Conservation (phyloP, 2,329 filamentous ascomycete genomes). For the Rutstroemia sp. region DNA sequence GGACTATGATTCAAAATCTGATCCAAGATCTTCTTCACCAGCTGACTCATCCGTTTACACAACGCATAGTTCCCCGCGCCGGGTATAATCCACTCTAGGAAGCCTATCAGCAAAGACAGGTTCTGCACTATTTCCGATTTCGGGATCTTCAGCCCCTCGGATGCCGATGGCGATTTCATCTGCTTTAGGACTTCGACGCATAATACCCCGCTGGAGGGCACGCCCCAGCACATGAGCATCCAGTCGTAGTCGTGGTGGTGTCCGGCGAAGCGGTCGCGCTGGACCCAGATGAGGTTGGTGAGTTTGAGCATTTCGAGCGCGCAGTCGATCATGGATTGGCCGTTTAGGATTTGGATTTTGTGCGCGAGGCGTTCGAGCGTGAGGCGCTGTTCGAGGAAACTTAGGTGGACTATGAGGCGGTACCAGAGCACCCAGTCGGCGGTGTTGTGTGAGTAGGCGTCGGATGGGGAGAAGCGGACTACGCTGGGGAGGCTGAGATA, state of each 20-base stretch:
- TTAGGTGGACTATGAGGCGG: slow-evolving; percentile 39
- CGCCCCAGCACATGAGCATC: slow-evolving; percentile 41
- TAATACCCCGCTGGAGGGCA: slow-evolving; percentile 42
- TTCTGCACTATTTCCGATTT: slow-evolving; percentile 44
- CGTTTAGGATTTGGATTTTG: slow-evolving; percentile 34
- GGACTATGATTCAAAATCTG: slow-evolving; percentile 32
- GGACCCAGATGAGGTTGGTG: slow-evolving; percentile 42
- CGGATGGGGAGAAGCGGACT: slow-evolving; percentile 31
- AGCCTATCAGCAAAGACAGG: slow-evolving; percentile 42
- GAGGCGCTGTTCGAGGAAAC: slow-evolving; percentile 50
- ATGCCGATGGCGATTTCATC: slow-evolving; percentile 28
- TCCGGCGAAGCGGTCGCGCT: slow-evolving; percentile 38
- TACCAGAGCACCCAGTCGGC: slow-evolving; percentile 34
- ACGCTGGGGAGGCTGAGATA: slow-evolving; percentile 31
- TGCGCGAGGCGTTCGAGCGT: slow-evolving; percentile 49
- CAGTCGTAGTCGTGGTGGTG: slow-evolving; percentile 41
- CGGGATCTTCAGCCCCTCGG: slow-evolving; percentile 32
- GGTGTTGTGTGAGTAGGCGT: slow-evolving; percentile 34
- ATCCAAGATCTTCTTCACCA: slow-evolving; percentile 45
- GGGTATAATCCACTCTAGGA: slow-evolving; percentile 43
- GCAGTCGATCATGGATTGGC: slow-evolving; percentile 37
- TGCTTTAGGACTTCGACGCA: slow-evolving; percentile 43
- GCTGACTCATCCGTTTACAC: slow-evolving; percentile 37
- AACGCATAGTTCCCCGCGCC: slow-evolving; percentile 42
- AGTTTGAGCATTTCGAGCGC: slow-evolving; percentile 39